Conservation (phyloP, 805 yeast genomes). For the Barnettozyma populi region DNA sequence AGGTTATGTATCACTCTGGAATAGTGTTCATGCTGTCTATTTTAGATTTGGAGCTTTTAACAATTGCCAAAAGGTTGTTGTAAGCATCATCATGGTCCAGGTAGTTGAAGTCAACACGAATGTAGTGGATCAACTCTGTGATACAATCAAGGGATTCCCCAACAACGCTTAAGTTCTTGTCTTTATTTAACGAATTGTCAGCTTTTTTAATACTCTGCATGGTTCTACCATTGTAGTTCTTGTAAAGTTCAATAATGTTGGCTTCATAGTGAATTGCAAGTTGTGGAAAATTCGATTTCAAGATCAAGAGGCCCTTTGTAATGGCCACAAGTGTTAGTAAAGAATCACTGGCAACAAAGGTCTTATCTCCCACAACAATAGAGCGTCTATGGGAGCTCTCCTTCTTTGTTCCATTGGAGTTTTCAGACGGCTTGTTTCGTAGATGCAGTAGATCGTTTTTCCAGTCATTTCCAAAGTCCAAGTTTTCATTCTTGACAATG, state of each 20-base stretch:
- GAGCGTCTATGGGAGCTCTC: slow-evolving; percentile 32
- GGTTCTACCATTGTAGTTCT: slow-evolving; percentile 45
- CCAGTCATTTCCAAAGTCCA: slow-evolving; percentile 47
- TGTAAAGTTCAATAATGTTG: slow-evolving; percentile 39
- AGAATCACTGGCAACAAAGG: slow-evolving; percentile 55
- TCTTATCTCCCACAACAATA: slow-evolving; percentile 45
- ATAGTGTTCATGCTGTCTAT: slow-evolving; percentile 14
- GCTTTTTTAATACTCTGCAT: slow-evolving; percentile 22
- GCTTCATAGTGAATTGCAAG: slow-evolving; percentile 34
- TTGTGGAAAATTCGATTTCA: slow-evolving; percentile 53
- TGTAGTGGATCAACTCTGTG: slow-evolving; percentile 28
- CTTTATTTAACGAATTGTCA: slow-evolving; percentile 19
- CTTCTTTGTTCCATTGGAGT: not conserved
- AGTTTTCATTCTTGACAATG: slow-evolving; percentile 41
- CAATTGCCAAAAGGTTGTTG: slow-evolving; percentile 5
- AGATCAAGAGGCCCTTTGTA: slow-evolving; percentile 48
- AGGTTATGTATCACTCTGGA: slow-evolving; percentile 2
- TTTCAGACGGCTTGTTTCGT: slow-evolving; percentile 4
- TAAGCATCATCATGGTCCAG: slow-evolving; percentile 12
- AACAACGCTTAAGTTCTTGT: slow-evolving; percentile 35
- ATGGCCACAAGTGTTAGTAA: slow-evolving; percentile 33
- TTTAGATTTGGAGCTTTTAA: slow-evolving; percentile 11
- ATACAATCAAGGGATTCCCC: slow-evolving; percentile 39
- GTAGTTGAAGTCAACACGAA: slow-evolving; percentile 13
- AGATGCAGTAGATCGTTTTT: slow-evolving; percentile 27